These are phyloP conservation scores for Phytophthora melonis DNA, from an alignment of 352 stramenopile species.

Conservation along the genomic window DNA sequence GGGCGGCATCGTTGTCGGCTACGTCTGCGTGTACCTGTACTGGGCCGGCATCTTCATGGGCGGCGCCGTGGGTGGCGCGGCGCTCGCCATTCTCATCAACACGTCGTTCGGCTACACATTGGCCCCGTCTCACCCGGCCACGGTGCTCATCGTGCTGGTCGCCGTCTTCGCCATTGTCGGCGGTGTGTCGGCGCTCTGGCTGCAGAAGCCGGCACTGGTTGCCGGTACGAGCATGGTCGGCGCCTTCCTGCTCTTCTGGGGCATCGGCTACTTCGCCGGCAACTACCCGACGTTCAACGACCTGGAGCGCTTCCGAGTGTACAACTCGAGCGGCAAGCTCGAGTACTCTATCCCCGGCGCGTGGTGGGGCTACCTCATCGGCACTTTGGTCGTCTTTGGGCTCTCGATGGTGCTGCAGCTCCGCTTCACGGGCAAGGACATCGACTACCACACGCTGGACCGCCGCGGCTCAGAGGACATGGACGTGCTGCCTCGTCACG, in stretches of 20 bases:
- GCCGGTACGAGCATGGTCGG: slow-evolving; percentile 59
- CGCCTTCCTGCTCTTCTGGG: slow-evolving; percentile 55
- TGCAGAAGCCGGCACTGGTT: slow-evolving; percentile 68
- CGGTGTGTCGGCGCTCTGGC: slow-evolving; percentile 53
- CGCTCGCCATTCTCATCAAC: slow-evolving; percentile 69
- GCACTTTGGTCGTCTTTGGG: slow-evolving; percentile 56
- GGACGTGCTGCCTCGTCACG: slow-evolving; percentile 21
- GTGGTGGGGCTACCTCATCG: slow-evolving; percentile 74
- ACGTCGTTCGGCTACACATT: slow-evolving; percentile 64
- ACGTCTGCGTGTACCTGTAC: slow-evolving; percentile 64
- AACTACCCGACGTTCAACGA: slow-evolving; percentile 67
- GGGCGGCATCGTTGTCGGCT: slow-evolving; percentile 58
- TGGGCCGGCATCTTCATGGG: slow-evolving; percentile 62
- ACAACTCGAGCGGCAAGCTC: slow-evolving; percentile 43
- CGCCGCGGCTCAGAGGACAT: slow-evolving; percentile 23
- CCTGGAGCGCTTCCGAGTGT: slow-evolving; percentile 45
- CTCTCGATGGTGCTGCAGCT: slow-evolving; percentile 64
- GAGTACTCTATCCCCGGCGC: slow-evolving; percentile 53
- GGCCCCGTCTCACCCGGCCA: slow-evolving; percentile 59
- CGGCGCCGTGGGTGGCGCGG: slow-evolving; percentile 61
- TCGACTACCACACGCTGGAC: slow-evolving; percentile 47
- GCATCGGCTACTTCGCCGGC: slow-evolving; percentile 70
- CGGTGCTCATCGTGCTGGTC: slow-evolving; percentile 59
- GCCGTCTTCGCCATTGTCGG: slow-evolving; percentile 56
- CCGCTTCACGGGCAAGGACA: slow-evolving; percentile 46